Evolutionary conservation across 2,329 filamentous ascomycete genomes (phyloP).

Genomic region (Penicillium hordei): DNA sequence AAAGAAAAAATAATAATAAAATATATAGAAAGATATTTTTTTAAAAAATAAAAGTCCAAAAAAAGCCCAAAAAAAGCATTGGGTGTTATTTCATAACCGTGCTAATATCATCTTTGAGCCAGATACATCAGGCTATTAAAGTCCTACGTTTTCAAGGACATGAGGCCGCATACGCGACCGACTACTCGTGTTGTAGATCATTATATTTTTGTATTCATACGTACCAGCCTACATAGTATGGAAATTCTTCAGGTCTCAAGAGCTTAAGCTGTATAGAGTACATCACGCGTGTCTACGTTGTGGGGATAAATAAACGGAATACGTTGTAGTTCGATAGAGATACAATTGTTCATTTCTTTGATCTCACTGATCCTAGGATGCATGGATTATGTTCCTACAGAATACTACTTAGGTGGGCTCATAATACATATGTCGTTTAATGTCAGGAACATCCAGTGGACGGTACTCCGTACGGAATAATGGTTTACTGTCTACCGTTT

Average conservation of each 20-base stretch:
- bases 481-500: background rate
- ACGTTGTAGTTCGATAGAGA: background rate
- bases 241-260: background rate
- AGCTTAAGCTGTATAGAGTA: background rate
- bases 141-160: background rate
- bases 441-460: background rate
- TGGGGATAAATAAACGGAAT: background rate
- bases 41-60: too few species aligned
- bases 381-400: background rate
- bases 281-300: background rate
- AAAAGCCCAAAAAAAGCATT: too few species aligned
- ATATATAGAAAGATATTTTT: too few species aligned
- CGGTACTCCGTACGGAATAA: too few species aligned
- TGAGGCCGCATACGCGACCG: background rate
- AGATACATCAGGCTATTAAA: background rate
- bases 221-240: background rate
- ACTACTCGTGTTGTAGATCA: background rate
- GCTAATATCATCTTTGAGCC: background rate
- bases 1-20: background rate
- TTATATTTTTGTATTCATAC: background rate
- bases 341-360: background rate
- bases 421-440: background rate
- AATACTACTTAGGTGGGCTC: background rate
- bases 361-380: background rate
- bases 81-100: too few species aligned